Conservation (phyloP, 2,329 filamentous ascomycete genomes). For the Calonectria multiphialidica region DNA sequence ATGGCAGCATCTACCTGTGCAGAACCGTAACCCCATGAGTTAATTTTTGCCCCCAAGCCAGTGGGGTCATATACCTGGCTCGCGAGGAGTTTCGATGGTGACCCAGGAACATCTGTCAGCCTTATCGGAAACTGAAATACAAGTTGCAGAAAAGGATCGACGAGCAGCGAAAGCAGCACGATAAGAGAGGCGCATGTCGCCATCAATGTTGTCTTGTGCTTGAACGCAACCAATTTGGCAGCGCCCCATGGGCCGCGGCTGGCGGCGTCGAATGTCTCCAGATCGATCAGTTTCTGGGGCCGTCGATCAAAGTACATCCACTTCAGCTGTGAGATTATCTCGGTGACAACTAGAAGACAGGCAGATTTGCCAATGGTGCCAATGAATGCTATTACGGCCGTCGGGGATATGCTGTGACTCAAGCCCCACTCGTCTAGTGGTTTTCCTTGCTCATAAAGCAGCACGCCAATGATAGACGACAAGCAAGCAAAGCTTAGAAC, state of each 20-base stretch:
- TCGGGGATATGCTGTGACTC: not conserved
- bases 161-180: not conserved
- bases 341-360: not conserved
- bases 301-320: not conserved
- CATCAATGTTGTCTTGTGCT: not conserved
- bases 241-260: constrained; percentile 10
- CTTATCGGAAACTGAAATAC: not conserved
- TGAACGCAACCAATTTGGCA: not conserved
- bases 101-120: not conserved
- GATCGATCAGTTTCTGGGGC: not conserved
- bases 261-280: constrained; percentile 5
- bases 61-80: not conserved
- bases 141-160: constrained; percentile 2
- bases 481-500: not conserved
- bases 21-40: not conserved
- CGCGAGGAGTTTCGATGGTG: not conserved
- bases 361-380: constrained; percentile 3
- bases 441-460: not conserved
- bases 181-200: not conserved
- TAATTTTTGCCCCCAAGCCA: not conserved
- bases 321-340: not conserved
- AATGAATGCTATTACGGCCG: not conserved
- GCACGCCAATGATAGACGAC: not conserved
- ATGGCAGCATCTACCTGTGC: not conserved
- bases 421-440: constrained; percentile 1